Percentiles rank a stretch among this genome's conserved stretches.
These are phyloP conservation scores for Graphilbum fragrans DNA, from an alignment of 2,329 filamentous ascomycete genomes.

Conservation along the genomic window DNA sequence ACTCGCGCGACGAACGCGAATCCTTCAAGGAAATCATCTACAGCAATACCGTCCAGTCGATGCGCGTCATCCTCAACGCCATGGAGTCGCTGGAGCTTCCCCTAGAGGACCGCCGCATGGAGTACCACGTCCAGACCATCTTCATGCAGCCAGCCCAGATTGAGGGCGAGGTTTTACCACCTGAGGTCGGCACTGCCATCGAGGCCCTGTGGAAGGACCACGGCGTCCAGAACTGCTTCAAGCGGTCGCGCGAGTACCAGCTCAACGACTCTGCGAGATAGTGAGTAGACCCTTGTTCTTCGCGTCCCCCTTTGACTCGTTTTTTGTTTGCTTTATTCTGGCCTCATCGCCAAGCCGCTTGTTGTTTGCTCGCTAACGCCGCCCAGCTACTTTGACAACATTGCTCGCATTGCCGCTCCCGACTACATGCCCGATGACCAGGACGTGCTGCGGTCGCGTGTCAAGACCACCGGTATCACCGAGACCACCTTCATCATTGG, in stretches of 20 bases:
- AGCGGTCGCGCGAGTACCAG: slow-evolving; percentile 90
- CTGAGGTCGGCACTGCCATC: slow-evolving; percentile 87
- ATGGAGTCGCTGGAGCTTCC: slow-evolving; percentile 65
- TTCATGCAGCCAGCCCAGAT: slow-evolving; percentile 98
- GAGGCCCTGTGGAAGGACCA: slow-evolving; percentile 86
- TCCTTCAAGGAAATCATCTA: slow-evolving; percentile 62
- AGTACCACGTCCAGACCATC: slow-evolving; percentile 96
- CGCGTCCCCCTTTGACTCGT: not conserved
- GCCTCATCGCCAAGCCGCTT: not conserved
- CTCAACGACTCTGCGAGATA: slow-evolving; percentile 95
- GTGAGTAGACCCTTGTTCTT: slow-evolving; percentile 34
- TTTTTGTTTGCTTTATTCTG: not conserved
- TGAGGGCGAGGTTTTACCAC: slow-evolving; percentile 86
- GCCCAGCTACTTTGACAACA: slow-evolving; percentile 84
- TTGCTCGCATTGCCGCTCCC: slow-evolving; percentile 76
- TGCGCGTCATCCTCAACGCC: slow-evolving; percentile 57
- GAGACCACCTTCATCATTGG: slow-evolving; percentile 95
- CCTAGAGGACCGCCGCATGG: slow-evolving; percentile 80
- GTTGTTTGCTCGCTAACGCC: not conserved
- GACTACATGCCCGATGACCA: slow-evolving; percentile 94
- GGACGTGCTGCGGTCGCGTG: slow-evolving; percentile 88
- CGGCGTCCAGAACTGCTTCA: slow-evolving; percentile 90
- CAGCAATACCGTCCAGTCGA: slow-evolving; percentile 58
- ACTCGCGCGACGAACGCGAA: slow-evolving; percentile 76
- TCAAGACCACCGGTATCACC: slow-evolving; percentile 95